Evolutionary conservation across 305 asterid genomes (phyloP).

Genomic region (Fraxinus sp.): DNA sequence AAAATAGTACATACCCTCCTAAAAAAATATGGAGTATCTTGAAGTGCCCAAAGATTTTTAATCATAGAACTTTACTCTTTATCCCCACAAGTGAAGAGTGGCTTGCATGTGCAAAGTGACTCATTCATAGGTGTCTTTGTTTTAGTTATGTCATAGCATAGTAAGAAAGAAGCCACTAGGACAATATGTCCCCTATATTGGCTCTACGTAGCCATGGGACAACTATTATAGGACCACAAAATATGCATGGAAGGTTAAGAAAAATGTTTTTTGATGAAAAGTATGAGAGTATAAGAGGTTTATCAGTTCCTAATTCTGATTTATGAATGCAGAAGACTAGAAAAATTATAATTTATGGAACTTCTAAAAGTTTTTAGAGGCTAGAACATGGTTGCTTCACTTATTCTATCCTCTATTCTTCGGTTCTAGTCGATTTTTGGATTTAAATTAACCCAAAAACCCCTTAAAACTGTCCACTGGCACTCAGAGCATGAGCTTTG

Average conservation of each 20-base stretch:
- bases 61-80: slow-evolving; percentile 22
- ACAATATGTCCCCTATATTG: slow-evolving; percentile 34
- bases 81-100: slow-evolving; percentile 30
- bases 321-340: background rate
- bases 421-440: background rate
- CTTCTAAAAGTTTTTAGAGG: background rate
- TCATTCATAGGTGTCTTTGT: slow-evolving; percentile 29
- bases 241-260: slow-evolving; percentile 24
- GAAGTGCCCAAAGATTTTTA: background rate
- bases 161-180: slow-evolving; percentile 32
- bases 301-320: background rate
- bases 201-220: slow-evolving; percentile 30
- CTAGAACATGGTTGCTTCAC: background rate
- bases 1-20: background rate
- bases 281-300: background rate
- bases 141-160: slow-evolving; percentile 28
- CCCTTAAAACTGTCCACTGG: background rate
- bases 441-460: background rate
- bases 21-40: background rate
- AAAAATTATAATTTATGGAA: background rate
- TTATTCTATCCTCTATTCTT: background rate
- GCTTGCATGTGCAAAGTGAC: slow-evolving; percentile 40
- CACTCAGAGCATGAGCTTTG: background rate
- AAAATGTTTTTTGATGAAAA: background rate
- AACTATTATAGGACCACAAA: slow-evolving; percentile 32